A percentile compares a stretch with the other conserved stretches of the same genome.
Evolutionary conservation across 1,139 yeast species (phyloP).

Genomic region (Yamadazyma siamensis): DNA sequence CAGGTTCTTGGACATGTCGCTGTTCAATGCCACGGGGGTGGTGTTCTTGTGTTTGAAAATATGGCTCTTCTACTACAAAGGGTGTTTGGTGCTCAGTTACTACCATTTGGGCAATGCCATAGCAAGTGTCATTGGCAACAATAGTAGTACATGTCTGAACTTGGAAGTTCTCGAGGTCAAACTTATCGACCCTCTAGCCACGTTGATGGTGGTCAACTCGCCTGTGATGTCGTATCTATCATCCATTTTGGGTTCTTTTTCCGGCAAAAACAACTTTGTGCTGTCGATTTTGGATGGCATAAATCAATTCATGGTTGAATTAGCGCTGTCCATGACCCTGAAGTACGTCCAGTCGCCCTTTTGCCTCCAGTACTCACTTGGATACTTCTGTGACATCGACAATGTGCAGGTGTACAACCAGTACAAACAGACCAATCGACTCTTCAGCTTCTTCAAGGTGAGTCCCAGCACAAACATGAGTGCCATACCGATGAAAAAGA

Average conservation of each 20-base stretch:
- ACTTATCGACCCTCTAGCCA: conserved; percentile 15
- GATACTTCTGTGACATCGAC: conserved; percentile 14
- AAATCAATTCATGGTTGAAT: conserved; percentile 8
- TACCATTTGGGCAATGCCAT: conserved; percentile 9
- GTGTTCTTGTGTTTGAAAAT: conserved; percentile 14
- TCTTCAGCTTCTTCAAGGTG: conserved; percentile 9
- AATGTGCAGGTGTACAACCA: conserved; percentile 12
- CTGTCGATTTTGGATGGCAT: conserved; percentile 7
- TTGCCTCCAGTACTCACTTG: conserved; percentile 10
- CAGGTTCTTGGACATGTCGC: conserved; percentile 10
- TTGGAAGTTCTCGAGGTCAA: conserved; percentile 14
- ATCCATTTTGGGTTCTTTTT: conserved; percentile 4
- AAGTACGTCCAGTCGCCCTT: too few species aligned
- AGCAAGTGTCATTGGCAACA: conserved; percentile 3
- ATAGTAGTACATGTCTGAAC: conserved; percentile 4
- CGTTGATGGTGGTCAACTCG: conserved; percentile 9
- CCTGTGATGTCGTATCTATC: conserved; percentile 3
- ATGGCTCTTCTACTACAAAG: conserved; percentile 29
- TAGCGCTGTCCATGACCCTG: too few species aligned
- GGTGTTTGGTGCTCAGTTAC: conserved; percentile 20
- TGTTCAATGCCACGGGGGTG: conserved; percentile 6
- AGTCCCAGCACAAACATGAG: not conserved
- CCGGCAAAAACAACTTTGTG: conserved; percentile 11
- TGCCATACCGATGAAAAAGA: conserved; percentile 1
- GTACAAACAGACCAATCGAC: conserved; percentile 13